Base-by-base conservation (phyloP, 306 rosid species). In the Acacia confusa region DNA sequence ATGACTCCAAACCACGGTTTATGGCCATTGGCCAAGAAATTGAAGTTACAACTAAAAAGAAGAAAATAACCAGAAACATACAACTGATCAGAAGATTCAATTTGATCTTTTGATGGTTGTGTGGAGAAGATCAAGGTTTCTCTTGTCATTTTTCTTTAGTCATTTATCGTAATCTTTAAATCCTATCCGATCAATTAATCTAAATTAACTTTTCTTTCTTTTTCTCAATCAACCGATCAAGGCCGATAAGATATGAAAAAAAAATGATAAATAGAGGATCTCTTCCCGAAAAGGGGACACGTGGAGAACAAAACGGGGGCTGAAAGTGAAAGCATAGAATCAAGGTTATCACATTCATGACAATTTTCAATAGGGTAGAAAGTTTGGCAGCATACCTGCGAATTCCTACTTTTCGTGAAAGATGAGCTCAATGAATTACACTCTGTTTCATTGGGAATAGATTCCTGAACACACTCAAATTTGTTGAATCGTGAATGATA, bases 351-450 rank as follows among this genome's bases (percentile, higher is more conserved):
- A 36, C 24, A 34, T 19, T 66, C 28, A 3, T 68, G 48, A 36
- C 24, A 20, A 19, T 36, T 38, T 68, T 38, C 48, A 68, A 3
- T 0, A 1, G 9, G 7, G 24, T 68, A 9, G 4, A 2, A 58
- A 38, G 65, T 28, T 28, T 19, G 32, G 50, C 68, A 36, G 77
- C 82, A 41, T 81, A 93, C 97, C 89, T 87, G 91, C 77, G 84
- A 79, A 64, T 89, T 72, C 53, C 52, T 66, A 8, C 25, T 34
- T 72, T 72, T 20, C n/a, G 44, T 66, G 71, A 74, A 69, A 36
- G 45, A 9, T 12, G 67, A 61, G 30, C 34, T 61, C 17, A 9
- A 61, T 61, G 36, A 12, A 27, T n/a, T 25, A 25, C 38, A 61
- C 10, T 22, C 47, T 34, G 47, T 36, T 67, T 36, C 15, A 34